phyloP scores from a whole-genome alignment of 306 rosid species.

The Aeschynomene evenia region DNA sequence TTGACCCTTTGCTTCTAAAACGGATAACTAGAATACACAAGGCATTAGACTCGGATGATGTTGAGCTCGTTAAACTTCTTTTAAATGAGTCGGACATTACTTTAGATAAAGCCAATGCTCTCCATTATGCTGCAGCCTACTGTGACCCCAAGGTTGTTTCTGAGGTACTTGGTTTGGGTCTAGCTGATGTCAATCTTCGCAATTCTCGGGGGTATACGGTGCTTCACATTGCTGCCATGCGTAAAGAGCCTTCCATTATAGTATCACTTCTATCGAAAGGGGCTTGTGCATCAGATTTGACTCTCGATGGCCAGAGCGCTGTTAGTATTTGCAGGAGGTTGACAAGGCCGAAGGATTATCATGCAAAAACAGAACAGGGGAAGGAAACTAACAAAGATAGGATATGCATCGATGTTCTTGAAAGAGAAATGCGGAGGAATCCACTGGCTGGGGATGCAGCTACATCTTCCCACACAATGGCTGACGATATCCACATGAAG shows the following conservation, averaged over 20 bases:
- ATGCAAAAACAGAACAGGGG: slow-evolving; percentile 56
- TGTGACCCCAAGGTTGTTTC: slow-evolving; percentile 93
- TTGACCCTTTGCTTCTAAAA: slow-evolving; percentile 50
- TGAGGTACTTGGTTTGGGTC: slow-evolving; percentile 64
- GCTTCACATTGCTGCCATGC: slow-evolving; percentile 91
- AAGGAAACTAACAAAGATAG: slow-evolving; percentile 82
- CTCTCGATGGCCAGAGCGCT: slow-evolving; percentile 77
- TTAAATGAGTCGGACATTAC: slow-evolving; percentile 64
- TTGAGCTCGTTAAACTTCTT: slow-evolving; percentile 81
- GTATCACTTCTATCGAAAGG: slow-evolving; percentile 72
- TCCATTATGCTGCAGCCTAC: slow-evolving; percentile 89
- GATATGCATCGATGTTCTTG: slow-evolving; percentile 85
- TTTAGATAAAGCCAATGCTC: slow-evolving; percentile 76
- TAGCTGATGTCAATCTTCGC: slow-evolving; percentile 66
- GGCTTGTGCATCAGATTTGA: slow-evolving; percentile 65
- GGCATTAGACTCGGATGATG: slow-evolving; percentile 91
- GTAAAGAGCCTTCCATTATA: slow-evolving; percentile 76
- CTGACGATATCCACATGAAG: slow-evolving; percentile 68
- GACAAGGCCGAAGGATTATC: slow-evolving; percentile 85
- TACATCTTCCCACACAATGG: slow-evolving; percentile 43
- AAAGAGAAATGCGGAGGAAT: slow-evolving; percentile 85
- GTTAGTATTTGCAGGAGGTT: slow-evolving; percentile 84
- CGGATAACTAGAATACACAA: slow-evolving; percentile 67
- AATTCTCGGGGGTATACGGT: slow-evolving; percentile 71
- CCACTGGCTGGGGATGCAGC: slow-evolving; percentile 56